Conservation (phyloP, 2,329 filamentous ascomycete species). For the Aspergillus amoenus region DNA sequence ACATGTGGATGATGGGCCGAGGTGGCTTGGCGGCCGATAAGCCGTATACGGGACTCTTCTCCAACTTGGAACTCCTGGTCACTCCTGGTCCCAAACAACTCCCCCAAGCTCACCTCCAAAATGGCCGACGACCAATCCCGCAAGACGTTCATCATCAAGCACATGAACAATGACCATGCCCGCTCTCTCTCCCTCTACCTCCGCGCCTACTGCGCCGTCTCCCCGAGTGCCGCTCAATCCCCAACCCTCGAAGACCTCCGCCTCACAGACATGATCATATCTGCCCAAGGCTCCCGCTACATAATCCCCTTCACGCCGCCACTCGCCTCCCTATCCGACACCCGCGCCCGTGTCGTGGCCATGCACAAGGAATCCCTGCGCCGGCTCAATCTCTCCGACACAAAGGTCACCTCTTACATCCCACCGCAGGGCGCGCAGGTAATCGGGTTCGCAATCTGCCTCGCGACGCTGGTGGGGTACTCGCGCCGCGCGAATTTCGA, state of each 20-base stretch:
- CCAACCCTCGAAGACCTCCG: slow-evolving; percentile 66
- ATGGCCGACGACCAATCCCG: slow-evolving; percentile 28
- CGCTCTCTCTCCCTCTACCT: slow-evolving; percentile 75
- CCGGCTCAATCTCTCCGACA: slow-evolving; percentile 60
- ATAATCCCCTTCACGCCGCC: slow-evolving; percentile 68
- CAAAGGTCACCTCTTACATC: slow-evolving; percentile 54
- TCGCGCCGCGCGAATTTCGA: slow-evolving; percentile 53
- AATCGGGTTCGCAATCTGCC: slow-evolving; percentile 55
- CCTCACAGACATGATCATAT: slow-evolving; percentile 63
- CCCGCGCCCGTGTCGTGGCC: slow-evolving; percentile 68
- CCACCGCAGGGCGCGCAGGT: slow-evolving; percentile 53
- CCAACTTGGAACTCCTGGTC: too few relatives aligned
- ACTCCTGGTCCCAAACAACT: neutral
- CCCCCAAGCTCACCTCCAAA: neutral
- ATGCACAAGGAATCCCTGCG: slow-evolving; percentile 65
- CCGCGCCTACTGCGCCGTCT: slow-evolving; percentile 66
- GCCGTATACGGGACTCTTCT: too few relatives aligned
- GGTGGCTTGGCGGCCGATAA: too few relatives aligned
- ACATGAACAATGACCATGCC: slow-evolving; percentile 85
- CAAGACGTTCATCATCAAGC: slow-evolving; percentile 66
- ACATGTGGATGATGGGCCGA: too few relatives aligned
- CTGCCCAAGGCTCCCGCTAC: slow-evolving; percentile 47
- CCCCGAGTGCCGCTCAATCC: slow-evolving; percentile 54
- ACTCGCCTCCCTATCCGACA: slow-evolving; percentile 66
- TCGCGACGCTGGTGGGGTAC: slow-evolving; percentile 56